These are phyloP conservation scores for Malania oleifera DNA, from an alignment of 164 flowering plant species.

Conservation along the genomic window DNA sequence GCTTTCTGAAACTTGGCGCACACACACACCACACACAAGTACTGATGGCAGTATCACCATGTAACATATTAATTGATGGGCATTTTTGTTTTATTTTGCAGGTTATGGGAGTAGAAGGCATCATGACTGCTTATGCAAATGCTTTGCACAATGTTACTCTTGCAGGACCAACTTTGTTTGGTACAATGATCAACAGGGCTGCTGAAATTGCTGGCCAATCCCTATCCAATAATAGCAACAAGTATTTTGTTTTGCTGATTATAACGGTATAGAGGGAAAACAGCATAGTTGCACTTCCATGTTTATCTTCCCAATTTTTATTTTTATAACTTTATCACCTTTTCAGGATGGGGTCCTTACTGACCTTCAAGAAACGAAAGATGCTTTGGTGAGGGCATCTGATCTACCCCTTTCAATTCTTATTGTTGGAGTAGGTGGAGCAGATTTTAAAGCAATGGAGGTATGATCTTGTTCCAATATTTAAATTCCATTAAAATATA, in stretches of 20 bases:
- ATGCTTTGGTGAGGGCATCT: conserved; percentile 89
- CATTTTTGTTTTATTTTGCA: conserved; percentile 18
- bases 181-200: conserved; percentile 74
- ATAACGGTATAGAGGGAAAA: conserved; percentile 48
- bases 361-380: conserved; percentile 73
- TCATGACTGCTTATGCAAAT: conserved; percentile 72
- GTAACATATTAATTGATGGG: background rate
- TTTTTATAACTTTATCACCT: background rate
- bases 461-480: conserved; percentile 25
- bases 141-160: conserved; percentile 62
- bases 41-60: too few relatives aligned
- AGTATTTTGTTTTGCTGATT: conserved; percentile 78
- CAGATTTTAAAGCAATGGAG: conserved; percentile 90
- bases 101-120: conserved; percentile 85
- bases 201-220: conserved; percentile 68
- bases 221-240: conserved; percentile 31
- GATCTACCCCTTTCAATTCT: conserved; percentile 89
- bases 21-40: too few relatives aligned
- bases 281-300: background rate
- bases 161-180: conserved; percentile 89
- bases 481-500: background rate
- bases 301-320: background rate
- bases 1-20: too few relatives aligned
- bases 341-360: conserved; percentile 87
- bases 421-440: conserved; percentile 88